These are phyloP conservation scores for Saxophila tyrrhenica DNA, from an alignment of 495 filamentous ascomycete genomes.

Conservation along the genomic window DNA sequence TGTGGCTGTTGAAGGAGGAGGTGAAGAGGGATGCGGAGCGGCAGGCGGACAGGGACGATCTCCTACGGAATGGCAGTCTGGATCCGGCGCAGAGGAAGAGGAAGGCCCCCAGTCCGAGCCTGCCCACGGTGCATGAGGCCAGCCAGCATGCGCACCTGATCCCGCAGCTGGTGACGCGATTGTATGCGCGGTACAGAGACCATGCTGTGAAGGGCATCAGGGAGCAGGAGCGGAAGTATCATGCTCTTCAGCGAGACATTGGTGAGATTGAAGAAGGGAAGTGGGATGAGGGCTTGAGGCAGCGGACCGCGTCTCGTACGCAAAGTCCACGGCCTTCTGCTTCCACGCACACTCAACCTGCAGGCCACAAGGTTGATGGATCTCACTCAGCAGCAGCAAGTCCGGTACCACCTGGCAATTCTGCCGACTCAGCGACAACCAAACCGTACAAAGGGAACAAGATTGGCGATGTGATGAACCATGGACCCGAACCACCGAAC, in stretches of 20 bases:
- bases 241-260: slow-evolving; percentile 53
- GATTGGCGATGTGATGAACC: slow-evolving; percentile 22
- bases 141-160: slow-evolving; percentile 54
- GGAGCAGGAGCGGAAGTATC: slow-evolving; percentile 60
- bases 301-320: slow-evolving; percentile 8
- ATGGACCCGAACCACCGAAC: slow-evolving; percentile 15
- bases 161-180: slow-evolving; percentile 53
- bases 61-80: slow-evolving; percentile 22
- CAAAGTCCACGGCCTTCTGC: slow-evolving; percentile 18
- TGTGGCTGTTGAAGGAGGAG: slow-evolving; percentile 65
- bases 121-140: slow-evolving; percentile 52
- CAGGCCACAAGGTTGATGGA: not conserved
- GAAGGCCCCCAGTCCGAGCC: slow-evolving; percentile 25
- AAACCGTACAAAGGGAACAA: slow-evolving; percentile 2
- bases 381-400: not conserved
- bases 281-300: slow-evolving; percentile 31
- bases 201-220: slow-evolving; percentile 56
- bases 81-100: slow-evolving; percentile 9
- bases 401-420: not conserved
- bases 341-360: slow-evolving; percentile 1
- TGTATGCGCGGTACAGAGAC: slow-evolving; percentile 65
- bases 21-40: slow-evolving; percentile 30
- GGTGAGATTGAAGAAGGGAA: slow-evolving; percentile 52
- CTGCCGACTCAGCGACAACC: not conserved
- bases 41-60: not conserved